phyloP scores from a whole-genome alignment of 352 stramenopile genomes.

The Albugo candida region DNA sequence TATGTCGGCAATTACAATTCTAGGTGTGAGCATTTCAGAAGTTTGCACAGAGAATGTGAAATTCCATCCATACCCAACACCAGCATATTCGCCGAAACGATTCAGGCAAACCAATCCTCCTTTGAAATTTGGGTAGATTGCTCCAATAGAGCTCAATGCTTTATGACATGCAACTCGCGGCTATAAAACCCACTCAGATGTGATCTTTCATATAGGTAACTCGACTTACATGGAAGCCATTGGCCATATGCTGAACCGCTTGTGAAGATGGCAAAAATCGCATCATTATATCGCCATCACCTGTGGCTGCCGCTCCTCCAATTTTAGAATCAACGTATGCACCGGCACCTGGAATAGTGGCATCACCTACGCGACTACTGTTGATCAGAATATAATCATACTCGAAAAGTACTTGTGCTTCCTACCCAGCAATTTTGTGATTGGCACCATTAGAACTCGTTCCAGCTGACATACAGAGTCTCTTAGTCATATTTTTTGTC shows the following conservation, averaged over 20 bases:
- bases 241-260: slow-evolving; percentile 63
- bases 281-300: slow-evolving; percentile 86
- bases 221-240: slow-evolving; percentile 32
- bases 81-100: slow-evolving; percentile 43
- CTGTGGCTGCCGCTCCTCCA: slow-evolving; percentile 67
- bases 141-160: slow-evolving; percentile 28
- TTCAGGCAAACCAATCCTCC: slow-evolving; percentile 70
- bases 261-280: slow-evolving; percentile 75
- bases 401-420: not conserved
- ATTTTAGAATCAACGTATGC: slow-evolving; percentile 72
- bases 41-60: slow-evolving; percentile 54
- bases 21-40: slow-evolving; percentile 23
- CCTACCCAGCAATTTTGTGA: slow-evolving; percentile 75
- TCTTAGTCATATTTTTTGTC: not conserved
- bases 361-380: slow-evolving; percentile 71
- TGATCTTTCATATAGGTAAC: not conserved
- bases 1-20: slow-evolving; percentile 29
- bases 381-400: not conserved
- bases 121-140: slow-evolving; percentile 36
- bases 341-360: slow-evolving; percentile 57
- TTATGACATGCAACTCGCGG: slow-evolving; percentile 34
- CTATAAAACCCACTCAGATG: slow-evolving; percentile 9
- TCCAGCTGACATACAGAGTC: slow-evolving; percentile 22
- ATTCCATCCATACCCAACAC: slow-evolving; percentile 46
- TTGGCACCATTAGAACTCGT: slow-evolving; percentile 80